Evolutionary conservation across 2,329 filamentous ascomycete genomes (phyloP).

Genomic region (Alternaria conjuncta): DNA sequence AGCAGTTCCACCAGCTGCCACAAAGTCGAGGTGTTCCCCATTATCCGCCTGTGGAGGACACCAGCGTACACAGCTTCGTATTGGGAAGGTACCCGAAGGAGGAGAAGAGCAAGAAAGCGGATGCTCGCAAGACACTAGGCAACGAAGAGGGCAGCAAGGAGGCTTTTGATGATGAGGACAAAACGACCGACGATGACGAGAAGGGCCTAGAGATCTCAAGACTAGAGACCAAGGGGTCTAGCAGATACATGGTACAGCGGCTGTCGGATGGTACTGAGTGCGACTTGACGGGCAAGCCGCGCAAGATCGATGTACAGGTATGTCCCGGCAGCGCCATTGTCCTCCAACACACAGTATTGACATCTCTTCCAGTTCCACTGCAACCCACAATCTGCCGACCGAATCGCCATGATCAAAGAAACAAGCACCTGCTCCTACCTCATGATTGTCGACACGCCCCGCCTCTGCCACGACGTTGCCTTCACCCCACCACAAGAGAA

Average conservation of each 20-base stretch:
- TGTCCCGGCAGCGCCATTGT: conserved; percentile 4
- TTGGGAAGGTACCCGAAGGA: conserved; percentile 66
- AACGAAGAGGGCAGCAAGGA: conserved; percentile 40
- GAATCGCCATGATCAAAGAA: conserved; percentile 93
- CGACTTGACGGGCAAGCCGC: conserved; percentile 80
- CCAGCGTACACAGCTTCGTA: conserved; percentile 75
- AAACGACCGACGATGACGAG: conserved; percentile 30
- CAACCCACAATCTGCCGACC: conserved; percentile 75
- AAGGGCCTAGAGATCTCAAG: conserved; percentile 59
- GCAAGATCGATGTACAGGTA: conserved; percentile 82
- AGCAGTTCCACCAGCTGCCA: conserved; percentile 87
- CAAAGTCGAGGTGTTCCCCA: conserved; percentile 69
- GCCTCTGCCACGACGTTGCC: conserved; percentile 84
- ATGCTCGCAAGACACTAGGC: conserved; percentile 38
- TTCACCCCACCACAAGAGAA: conserved; percentile 83
- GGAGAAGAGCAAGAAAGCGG: conserved; percentile 27
- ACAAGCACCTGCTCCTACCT: conserved; percentile 89
- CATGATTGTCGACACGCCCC: conserved; percentile 90
- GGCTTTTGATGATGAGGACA: conserved; percentile 37
- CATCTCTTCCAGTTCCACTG: conserved; percentile 66
- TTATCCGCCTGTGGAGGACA: conserved; percentile 78
- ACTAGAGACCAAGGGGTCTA: conserved; percentile 81
- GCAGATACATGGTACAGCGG: conserved; percentile 83
- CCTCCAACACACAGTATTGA: conserved; percentile 15
- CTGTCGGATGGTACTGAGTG: conserved; percentile 81